Conservation (phyloP, 495 filamentous ascomycete species). For the Haplographium delicatum region DNA sequence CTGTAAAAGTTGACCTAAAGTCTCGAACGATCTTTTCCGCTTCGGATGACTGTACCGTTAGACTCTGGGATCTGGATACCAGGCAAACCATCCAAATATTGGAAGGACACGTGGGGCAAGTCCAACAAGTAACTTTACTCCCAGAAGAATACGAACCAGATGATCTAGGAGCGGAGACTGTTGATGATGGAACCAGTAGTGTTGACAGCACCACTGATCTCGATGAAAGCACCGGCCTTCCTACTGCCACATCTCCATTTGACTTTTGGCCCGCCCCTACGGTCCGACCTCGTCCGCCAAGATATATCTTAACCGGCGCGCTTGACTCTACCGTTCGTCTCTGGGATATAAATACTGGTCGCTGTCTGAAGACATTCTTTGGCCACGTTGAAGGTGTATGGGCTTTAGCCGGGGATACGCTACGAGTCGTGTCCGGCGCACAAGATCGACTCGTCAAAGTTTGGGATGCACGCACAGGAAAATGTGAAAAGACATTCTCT, state of each 20-base stretch:
- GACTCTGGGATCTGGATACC: conserved; percentile 90
- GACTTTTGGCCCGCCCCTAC: conserved; percentile 50
- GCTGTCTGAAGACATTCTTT: conserved; percentile 86
- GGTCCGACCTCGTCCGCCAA: conserved; percentile 67
- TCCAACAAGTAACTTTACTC: conserved; percentile 81
- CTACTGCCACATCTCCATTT: background rate
- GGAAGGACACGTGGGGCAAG: conserved; percentile 91
- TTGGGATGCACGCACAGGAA: conserved; percentile 89
- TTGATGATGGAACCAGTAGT: conserved; percentile 44
- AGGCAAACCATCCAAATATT: conserved; percentile 71
- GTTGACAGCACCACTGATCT: conserved; percentile 16
- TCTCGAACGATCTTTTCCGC: conserved; percentile 87
- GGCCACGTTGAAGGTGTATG: conserved; percentile 95
- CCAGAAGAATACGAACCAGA: conserved; percentile 88
- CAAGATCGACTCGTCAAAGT: conserved; percentile 95
- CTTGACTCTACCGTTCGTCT: conserved; percentile 88
- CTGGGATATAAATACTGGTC: conserved; percentile 82
- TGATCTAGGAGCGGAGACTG: conserved; percentile 50
- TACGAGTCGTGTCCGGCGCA: conserved; percentile 82
- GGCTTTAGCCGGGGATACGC: conserved; percentile 85
- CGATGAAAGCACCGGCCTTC: background rate
- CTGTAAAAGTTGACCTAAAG: conserved; percentile 71
- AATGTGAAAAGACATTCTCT: conserved; percentile 84
- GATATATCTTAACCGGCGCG: conserved; percentile 87
- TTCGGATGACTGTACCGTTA: conserved; percentile 86